Percentiles rank a stretch among this genome's conserved stretches.
These are phyloP conservation scores for Aspergillus texensis DNA, from an alignment of 2,329 filamentous ascomycete genomes.

Conservation along the genomic window DNA sequence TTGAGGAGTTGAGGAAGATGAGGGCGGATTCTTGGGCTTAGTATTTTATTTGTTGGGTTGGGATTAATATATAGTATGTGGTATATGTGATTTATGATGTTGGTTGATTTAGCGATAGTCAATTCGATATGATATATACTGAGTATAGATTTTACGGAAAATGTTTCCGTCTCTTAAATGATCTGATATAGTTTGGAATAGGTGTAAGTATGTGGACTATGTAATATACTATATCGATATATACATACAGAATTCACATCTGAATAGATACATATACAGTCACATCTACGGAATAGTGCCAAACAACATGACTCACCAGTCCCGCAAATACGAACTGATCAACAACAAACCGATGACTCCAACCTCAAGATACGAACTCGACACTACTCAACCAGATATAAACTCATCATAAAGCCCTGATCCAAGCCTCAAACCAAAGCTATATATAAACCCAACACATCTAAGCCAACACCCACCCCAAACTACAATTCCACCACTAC, in stretches of 20 bases:
- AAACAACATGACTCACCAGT: neutral
- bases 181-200: neutral
- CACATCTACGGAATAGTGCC: too few species aligned
- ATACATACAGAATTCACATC: neutral
- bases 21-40: slow-evolving; percentile 32
- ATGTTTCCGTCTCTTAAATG: too few species aligned
- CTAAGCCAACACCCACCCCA: too few species aligned
- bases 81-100: neutral
- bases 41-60: neutral
- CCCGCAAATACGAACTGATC: neutral
- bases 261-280: neutral
- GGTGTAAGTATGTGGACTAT: neutral
- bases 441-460: too few species aligned
- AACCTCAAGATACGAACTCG: too few species aligned
- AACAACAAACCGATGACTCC: neutral
- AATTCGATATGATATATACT: neutral
- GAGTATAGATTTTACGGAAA: neutral
- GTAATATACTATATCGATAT: neutral
- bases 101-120: neutral
- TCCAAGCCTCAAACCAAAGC: too few species aligned
- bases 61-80: too few species aligned
- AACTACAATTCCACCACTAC: too few species aligned
- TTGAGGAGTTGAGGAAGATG: slow-evolving; percentile 47
- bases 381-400: too few species aligned
- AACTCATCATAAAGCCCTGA: too few species aligned